These are phyloP conservation scores for Rhipidocladum racemiflorum DNA, from an alignment of 176 grass and related monocot species.

Conservation along the genomic window DNA sequence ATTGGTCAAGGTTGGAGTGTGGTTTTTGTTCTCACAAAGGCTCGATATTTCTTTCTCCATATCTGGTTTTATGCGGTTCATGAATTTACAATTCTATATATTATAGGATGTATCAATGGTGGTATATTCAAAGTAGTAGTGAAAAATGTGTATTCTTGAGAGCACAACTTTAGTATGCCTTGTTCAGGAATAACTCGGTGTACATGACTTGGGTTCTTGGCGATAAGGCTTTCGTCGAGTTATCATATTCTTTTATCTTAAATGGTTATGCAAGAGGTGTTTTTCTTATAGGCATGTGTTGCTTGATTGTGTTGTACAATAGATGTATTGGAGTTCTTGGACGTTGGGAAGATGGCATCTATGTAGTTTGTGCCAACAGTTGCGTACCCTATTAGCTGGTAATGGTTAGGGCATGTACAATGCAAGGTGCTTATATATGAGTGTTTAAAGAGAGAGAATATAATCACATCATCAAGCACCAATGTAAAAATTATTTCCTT, in stretches of 20 bases:
- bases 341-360: neutral
- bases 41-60: neutral
- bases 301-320: neutral
- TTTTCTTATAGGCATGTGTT: neutral
- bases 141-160: neutral
- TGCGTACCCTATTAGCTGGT: neutral
- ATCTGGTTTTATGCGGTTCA: neutral
- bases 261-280: neutral
- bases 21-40: neutral
- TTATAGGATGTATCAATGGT: neutral
- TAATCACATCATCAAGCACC: too few species aligned
- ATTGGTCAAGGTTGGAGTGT: neutral
- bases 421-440: too few species aligned
- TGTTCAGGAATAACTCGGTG: constrained; percentile 17
- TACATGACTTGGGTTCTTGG: constrained; percentile 9
- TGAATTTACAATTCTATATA: neutral
- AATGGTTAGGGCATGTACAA: neutral
- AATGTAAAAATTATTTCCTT: too few species aligned
- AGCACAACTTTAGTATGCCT: neutral
- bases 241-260: neutral
- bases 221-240: neutral
- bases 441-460: too few species aligned
- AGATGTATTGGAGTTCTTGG: neutral
- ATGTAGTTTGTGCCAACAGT: constrained; percentile 6
- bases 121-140: neutral